Base-by-base conservation (phyloP, 495 filamentous ascomycete genomes). In the Trichoderma asperelloides region DNA sequence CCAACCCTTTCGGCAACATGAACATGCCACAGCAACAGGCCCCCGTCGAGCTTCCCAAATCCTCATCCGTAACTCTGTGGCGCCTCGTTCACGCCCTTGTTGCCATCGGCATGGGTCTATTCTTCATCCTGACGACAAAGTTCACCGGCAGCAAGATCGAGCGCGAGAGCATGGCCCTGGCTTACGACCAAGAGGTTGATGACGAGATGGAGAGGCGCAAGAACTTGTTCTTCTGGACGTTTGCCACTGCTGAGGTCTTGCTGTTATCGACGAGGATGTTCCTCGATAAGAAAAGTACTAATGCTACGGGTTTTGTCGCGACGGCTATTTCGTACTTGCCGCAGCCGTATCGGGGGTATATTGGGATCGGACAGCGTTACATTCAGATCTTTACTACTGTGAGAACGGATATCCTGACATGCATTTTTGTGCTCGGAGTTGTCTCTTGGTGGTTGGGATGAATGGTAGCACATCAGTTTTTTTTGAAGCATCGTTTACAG, bases 191-290 rank as follows among this genome's bases (percentile, higher is more conserved):
- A 15, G 67, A 68, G 60, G 41, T 55, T 1, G 72, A 66, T 4
- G 69, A 63, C 7, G 64, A 69, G 55, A 51, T 72, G 23, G 76
- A 71, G 23, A 69, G 63, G 68, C 65, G 67, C 62, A 72, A 69
- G 49, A 68, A 65, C 39, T 75, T 77, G 27, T 97, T 95, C 77
- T 86, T 89, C 71, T 84, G 89, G 65, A 76, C 74, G 23, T 97
- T 97, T 73, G 87, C 89, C 25, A 92, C 91, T 2, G 90, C 86
- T 13, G 91, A 97, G 79, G 75, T 93, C 66, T 69, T 93, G 39
- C 74, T 96, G 70, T 84, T 90, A 69, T 84, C 84, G 9, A 84
- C 84, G 27, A 79, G 91, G 68, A 87, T 87, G 66, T 83, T 92
- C 70, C 45, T 89, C 64, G 87, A 89, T 63, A 83, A 81, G 65